Evolutionary conservation across 2,329 filamentous ascomycete species (phyloP).

Genomic region (Leptographium wingfieldii): DNA sequence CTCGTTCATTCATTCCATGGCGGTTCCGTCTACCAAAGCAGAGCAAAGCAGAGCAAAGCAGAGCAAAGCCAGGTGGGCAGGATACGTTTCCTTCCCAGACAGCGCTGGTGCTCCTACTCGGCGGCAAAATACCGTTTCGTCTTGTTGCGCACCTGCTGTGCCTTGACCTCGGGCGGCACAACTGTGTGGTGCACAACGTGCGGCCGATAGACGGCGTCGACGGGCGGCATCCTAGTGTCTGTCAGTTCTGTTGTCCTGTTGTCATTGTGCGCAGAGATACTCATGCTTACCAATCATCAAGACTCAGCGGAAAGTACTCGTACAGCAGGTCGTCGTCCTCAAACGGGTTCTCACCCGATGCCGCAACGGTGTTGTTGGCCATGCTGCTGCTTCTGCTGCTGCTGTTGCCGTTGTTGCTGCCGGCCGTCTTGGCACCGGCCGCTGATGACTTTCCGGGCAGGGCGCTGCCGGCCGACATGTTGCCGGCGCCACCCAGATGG

Average conservation of each 20-base stretch:
- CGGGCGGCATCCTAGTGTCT: constrained; percentile 59
- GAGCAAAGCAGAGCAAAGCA: no score
- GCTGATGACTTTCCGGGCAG: background rate
- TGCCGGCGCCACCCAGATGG: constrained; percentile 15
- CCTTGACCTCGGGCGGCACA: constrained; percentile 56
- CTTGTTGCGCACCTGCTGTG: constrained; percentile 51
- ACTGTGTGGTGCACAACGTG: constrained; percentile 87
- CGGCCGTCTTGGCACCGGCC: constrained; percentile 9
- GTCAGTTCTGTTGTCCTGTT: background rate
- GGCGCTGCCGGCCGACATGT: background rate
- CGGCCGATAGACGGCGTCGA: constrained; percentile 80
- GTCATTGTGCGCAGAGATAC: background rate
- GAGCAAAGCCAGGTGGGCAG: no score
- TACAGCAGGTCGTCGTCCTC: constrained; percentile 79
- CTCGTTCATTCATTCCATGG: no score
- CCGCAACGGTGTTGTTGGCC: constrained; percentile 17
- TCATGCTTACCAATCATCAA: constrained; percentile 64
- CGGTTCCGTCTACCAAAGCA: no score
- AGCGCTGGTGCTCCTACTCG: constrained; percentile 27
- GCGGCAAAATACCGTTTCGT: constrained; percentile 62
- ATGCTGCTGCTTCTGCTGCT: constrained; percentile 6
- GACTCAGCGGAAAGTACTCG: constrained; percentile 83
- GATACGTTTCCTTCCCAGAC: background rate
- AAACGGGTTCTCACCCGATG: constrained; percentile 41
- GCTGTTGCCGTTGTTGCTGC: constrained; percentile 15